phyloP scores from a whole-genome alignment of 2,329 filamentous ascomycete genomes.

The Alternaria dauci region DNA sequence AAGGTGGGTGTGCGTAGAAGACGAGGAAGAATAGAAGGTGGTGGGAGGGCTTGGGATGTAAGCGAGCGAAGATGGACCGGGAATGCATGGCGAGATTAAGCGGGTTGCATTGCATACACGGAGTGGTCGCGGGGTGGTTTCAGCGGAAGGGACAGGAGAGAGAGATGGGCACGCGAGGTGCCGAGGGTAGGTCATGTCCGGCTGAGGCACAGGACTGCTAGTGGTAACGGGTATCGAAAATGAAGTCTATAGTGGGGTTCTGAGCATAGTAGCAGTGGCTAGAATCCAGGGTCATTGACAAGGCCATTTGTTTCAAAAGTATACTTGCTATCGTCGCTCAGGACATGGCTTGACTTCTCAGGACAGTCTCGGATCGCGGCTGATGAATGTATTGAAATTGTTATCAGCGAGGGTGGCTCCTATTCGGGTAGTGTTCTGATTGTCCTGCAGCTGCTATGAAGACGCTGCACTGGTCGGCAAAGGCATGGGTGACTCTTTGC shows the following conservation, averaged over 20 bases:
- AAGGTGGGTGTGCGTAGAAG: not conserved
- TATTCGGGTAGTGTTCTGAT: not conserved
- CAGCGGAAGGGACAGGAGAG: not conserved
- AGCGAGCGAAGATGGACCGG: not conserved
- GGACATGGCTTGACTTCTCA: not conserved
- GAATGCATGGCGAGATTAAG: not conserved
- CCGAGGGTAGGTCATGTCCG: not conserved
- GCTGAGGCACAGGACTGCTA: not conserved
- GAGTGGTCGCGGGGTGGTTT: not conserved
- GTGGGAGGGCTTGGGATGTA: not conserved
- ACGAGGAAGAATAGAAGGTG: not conserved
- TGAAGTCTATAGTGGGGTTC: not conserved
- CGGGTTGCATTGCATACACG: not conserved
- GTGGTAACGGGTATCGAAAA: constrained; percentile 1
- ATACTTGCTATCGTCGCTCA: not conserved
- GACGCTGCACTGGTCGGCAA: not conserved
- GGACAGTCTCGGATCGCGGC: not conserved
- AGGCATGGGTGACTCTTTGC: not conserved
- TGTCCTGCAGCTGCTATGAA: not conserved
- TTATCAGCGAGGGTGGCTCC: not conserved
- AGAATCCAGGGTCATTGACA: not conserved
- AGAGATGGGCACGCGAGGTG: not conserved
- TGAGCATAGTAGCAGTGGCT: not conserved
- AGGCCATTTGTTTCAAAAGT: not conserved
- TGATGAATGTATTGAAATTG: not conserved